A percentile compares a stretch with the other conserved stretches of the same genome.
Evolutionary conservation across 768 basidiomycete genomes (phyloP).

Genomic region (Myochromella boudieri): DNA sequence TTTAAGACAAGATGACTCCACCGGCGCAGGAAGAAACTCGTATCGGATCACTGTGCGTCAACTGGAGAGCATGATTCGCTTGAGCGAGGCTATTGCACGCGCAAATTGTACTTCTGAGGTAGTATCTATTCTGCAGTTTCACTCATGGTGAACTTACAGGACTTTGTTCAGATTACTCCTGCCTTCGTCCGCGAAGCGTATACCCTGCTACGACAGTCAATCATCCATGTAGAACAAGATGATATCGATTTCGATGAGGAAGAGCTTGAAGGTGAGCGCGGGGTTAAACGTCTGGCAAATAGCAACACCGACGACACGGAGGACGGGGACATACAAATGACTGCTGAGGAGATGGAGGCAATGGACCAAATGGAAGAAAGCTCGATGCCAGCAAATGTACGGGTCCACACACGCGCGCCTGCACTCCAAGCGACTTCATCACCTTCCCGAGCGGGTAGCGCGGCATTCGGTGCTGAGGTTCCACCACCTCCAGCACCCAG

Average conservation of each 20-base stretch:
- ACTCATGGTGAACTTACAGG: background rate
- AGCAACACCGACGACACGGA: conserved; percentile 30
- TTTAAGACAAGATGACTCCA: conserved; percentile 89
- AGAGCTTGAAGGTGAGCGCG: conserved; percentile 61
- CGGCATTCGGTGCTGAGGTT: conserved; percentile 33
- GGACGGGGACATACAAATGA: conserved; percentile 60
- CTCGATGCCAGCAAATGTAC: conserved; percentile 35
- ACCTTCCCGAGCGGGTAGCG: conserved; percentile 38
- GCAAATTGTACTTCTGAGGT: conserved; percentile 96
- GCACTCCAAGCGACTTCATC: conserved; percentile 27
- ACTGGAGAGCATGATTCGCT: conserved; percentile 96
- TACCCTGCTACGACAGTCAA: conserved; percentile 90
- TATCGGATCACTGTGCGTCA: conserved; percentile 98
- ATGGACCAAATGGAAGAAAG: conserved; percentile 50
- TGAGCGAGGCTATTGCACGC: conserved; percentile 95
- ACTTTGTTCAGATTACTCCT: conserved; percentile 71
- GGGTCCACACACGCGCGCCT: conserved; percentile 29
- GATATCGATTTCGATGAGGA: conserved; percentile 98
- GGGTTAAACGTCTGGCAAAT: conserved; percentile 32
- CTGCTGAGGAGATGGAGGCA: conserved; percentile 57
- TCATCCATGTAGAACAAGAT: conserved; percentile 99
- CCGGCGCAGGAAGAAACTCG: conserved; percentile 85
- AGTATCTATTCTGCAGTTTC: conserved; percentile 12
- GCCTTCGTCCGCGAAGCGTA: conserved; percentile 96
- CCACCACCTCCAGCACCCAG: conserved; percentile 51